Evolutionary conservation across 352 stramenopile genomes (phyloP), one percentile per base, ranked within the genome.

Genomic region (Phytophthora pinifolia): DNA sequence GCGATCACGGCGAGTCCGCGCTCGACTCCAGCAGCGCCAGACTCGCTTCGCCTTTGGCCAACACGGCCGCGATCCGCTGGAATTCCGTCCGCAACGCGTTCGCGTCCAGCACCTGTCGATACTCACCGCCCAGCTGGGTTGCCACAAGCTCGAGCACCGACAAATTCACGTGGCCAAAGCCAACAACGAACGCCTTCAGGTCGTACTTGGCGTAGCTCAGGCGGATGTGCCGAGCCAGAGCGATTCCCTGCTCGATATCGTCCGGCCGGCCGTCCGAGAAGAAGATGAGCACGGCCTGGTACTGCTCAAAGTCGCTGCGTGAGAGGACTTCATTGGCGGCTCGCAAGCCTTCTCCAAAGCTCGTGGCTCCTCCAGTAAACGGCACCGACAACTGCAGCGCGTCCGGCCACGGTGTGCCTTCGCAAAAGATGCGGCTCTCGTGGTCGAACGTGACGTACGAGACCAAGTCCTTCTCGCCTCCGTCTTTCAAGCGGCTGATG

Each of bases 91-190:
- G 39, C 12, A 81, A 42, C n/a, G 62, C 68, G 29, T 49, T 50
- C 10, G 42, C 52, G 8, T 63, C 54, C 41, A 75, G 41, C 14
- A 58, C 61, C 0, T 73, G 31, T 22, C 68, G 59, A 52, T 87
- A 92, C 22, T 69, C 57, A 0, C 79, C 82, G 7, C 75, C 72
- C 4, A 92, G 68, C 27, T 68, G 54, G 3, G 53, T 34, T 4
- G 78, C 77, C 2, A 90, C 32, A 3, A 56, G 62, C 42, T 86
- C 12, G 4, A 90, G 57, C 1, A 86, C 67, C 1, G 56, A 22
- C 34, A 87, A 61, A 44, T 90, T 78, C 36, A 84, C 59, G 10
- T n/a, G 36, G 7, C 82, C 79, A 47, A 88, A 92, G 7, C 82
- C 79, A 0, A 92, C 79, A 2, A 67, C 67, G 29, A 86, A 89